phyloP scores from a whole-genome alignment of 2,329 filamentous ascomycete species.

The Fusarium chlamydosporum region DNA sequence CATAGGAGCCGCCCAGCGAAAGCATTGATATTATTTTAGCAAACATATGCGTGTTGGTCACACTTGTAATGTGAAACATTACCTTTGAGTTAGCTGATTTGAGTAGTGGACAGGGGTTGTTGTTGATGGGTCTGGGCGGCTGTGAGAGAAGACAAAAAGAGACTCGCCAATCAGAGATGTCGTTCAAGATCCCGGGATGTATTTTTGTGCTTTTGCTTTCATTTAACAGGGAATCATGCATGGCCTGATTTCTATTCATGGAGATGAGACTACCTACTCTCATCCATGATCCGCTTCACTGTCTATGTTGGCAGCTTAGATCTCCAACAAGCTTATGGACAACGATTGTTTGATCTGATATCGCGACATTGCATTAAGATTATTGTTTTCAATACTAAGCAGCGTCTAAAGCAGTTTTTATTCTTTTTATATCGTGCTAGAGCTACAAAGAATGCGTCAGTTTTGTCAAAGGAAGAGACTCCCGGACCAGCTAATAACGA shows the following conservation, averaged over 20 bases:
- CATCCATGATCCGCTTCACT: neutral
- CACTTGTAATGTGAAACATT: neutral
- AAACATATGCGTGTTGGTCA: conserved; percentile 5
- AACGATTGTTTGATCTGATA: neutral
- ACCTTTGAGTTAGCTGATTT: neutral
- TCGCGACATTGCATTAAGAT: neutral
- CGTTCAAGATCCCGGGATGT: neutral
- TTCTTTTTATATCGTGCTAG: rapidly evolving
- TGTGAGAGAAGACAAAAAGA: neutral
- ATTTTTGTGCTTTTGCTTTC: neutral
- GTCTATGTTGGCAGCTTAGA: neutral
- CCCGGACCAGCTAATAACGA: rapidly evolving
- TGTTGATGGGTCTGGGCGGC: neutral
- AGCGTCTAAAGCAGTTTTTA: no score
- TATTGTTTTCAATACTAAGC: neutral
- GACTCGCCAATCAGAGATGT: neutral
- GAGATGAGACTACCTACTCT: neutral
- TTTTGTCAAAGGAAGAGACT: neutral
- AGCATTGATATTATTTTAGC: neutral
- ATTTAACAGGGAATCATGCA: neutral
- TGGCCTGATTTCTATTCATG: neutral
- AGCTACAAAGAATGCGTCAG: no score
- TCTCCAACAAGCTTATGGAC: neutral
- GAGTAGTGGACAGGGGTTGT: conserved; percentile 1
- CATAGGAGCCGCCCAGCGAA: neutral